Evolutionary conservation across 1,284 basidiomycete genomes (phyloP).

Genomic region (Boletus smithii): DNA sequence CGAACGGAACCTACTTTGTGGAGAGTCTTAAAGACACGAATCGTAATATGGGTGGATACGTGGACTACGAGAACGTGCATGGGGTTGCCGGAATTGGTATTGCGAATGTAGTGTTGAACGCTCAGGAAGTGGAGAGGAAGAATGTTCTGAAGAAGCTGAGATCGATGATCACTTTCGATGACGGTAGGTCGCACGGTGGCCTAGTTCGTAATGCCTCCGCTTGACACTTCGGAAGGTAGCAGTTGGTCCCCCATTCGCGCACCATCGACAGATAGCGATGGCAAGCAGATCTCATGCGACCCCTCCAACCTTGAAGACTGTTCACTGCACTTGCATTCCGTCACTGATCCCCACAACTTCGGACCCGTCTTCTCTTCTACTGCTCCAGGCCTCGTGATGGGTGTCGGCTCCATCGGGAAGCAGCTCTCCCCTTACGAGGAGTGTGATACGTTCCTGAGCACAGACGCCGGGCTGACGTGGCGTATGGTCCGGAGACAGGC

Average conservation of each 20-base stretch:
- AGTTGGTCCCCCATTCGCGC: conserved; percentile 73
- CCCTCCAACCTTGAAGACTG: conserved; percentile 57
- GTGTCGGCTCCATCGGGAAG: conserved; percentile 84
- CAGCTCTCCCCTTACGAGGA: conserved; percentile 77
- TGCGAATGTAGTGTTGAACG: conserved; percentile 84
- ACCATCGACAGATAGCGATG: conserved; percentile 61
- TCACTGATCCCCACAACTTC: conserved; percentile 88
- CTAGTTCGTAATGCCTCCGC: background rate
- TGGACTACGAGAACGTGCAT: conserved; percentile 90
- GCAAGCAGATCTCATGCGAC: conserved; percentile 63
- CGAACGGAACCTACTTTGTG: conserved; percentile 94
- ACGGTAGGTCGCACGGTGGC: conserved; percentile 50
- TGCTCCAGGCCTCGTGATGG: conserved; percentile 94
- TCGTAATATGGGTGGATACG: conserved; percentile 81
- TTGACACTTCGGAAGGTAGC: conserved; percentile 45
- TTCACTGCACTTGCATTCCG: conserved; percentile 88
- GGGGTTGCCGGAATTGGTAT: conserved; percentile 93
- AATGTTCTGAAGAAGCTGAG: conserved; percentile 64
- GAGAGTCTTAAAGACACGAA: conserved; percentile 89
- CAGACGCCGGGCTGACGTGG: conserved; percentile 89
- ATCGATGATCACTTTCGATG: conserved; percentile 87
- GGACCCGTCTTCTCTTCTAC: conserved; percentile 92
- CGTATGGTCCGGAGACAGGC: conserved; percentile 73
- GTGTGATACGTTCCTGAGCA: conserved; percentile 91
- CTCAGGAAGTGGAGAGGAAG: conserved; percentile 73